Percentiles rank a stretch among this genome's conserved stretches.
Conservation (phyloP, 169 alveolate species). For the Amoebophrya sp. region DNA sequence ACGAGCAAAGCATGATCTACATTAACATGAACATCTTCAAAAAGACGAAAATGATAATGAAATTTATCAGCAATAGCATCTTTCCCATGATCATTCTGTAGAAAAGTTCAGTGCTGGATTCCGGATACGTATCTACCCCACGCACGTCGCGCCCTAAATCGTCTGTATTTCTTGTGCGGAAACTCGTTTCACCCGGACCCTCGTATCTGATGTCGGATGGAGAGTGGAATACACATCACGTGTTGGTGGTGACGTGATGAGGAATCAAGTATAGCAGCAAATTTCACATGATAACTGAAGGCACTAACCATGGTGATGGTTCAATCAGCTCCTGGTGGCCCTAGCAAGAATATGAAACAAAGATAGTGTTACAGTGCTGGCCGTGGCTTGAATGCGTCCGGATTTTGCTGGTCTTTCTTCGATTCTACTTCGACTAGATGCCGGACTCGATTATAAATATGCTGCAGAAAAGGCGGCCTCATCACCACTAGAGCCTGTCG, state of each 20-base stretch:
- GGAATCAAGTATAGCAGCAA: too few relatives aligned
- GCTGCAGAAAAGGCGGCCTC: slow-evolving; percentile 24
- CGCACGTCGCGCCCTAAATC: background rate
- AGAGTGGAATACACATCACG: too few relatives aligned
- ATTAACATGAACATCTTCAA: background rate
- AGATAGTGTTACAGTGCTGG: background rate
- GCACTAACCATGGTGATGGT: too few relatives aligned
- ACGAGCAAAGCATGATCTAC: too few relatives aligned
- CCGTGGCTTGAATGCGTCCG: background rate
- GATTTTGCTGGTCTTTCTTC: background rate
- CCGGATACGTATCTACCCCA: background rate
- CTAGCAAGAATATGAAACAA: too few relatives aligned
- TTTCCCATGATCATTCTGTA: background rate
- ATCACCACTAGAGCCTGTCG: background rate
- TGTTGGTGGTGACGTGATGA: too few relatives aligned
- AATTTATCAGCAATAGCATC: background rate
- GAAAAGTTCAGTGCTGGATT: background rate
- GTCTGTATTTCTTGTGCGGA: background rate
- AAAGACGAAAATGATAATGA: background rate
- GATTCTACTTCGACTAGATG: background rate
- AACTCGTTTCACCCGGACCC: background rate
- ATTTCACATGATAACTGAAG: too few relatives aligned
- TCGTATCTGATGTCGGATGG: background rate
- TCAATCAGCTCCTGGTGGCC: too few relatives aligned
- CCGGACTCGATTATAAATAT: background rate